A percentile compares a stretch with the other conserved stretches of the same genome.
Evolutionary conservation across 148 eudicot species (phyloP).

Genomic region (Salicornia ramosissima): DNA sequence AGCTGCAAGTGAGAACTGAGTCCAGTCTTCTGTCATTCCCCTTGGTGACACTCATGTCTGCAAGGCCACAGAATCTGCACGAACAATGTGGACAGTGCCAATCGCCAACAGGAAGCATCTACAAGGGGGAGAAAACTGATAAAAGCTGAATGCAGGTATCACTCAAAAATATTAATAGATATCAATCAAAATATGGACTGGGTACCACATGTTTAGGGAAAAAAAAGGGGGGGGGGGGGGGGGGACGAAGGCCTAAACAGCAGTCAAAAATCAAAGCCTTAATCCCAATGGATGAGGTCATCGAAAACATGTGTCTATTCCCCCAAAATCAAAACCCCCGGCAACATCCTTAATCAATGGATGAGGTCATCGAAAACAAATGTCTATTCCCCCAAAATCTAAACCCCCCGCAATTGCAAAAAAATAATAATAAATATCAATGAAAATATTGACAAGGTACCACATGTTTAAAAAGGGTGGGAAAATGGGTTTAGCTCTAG

Average conservation of each 20-base stretch:
- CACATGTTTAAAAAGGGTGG: background rate
- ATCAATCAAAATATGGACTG: background rate
- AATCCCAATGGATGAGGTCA: no score
- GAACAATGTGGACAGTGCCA: constrained; percentile 97
- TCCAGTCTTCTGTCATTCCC: constrained; percentile 30
- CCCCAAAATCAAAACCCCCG: no score
- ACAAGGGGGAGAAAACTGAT: constrained; percentile 22
- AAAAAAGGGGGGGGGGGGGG: background rate
- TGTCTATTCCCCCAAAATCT: no score
- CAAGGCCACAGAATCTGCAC: constrained; percentile 74
- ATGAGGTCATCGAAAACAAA: no score
- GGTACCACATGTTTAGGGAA: background rate
- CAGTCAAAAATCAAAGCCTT: no score
- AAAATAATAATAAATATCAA: background rate
- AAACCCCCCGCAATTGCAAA: no score
- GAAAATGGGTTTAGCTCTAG: background rate
- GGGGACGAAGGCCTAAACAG: no score
- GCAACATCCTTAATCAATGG: no score
- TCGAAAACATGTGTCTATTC: no score
- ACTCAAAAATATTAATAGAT: background rate
- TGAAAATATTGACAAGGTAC: background rate
- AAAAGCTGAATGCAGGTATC: background rate
- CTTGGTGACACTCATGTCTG: constrained; percentile 30
- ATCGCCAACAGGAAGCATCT: constrained; percentile 95
- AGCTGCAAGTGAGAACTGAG: constrained; percentile 45